Percentiles rank a stretch among this genome's conserved stretches.
phyloP scores from a whole-genome alignment of 331 rosid species.

The Quercus lobata region DNA sequence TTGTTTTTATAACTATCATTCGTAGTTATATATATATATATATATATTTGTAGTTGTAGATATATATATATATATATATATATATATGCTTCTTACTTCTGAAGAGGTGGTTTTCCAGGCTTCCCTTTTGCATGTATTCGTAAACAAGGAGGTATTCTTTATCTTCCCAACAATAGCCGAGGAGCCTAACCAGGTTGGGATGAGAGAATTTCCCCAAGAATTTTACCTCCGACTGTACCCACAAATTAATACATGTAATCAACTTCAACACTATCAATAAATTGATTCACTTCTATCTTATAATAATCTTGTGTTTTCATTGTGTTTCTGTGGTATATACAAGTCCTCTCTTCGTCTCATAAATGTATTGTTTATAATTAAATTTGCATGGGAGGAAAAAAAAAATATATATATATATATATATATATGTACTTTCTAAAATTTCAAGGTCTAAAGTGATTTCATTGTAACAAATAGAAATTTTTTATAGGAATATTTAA shows the following conservation, averaged over 20 bases:
- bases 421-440: background rate
- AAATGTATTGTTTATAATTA: background rate
- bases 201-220: slow-evolving; percentile 80
- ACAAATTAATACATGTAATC: background rate
- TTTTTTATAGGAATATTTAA: too few species aligned
- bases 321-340: too few species aligned
- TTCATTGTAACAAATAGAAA: too few species aligned
- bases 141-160: slow-evolving; percentile 61
- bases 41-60: too few species aligned
- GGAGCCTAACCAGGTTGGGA: slow-evolving; percentile 70
- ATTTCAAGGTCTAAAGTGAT: background rate
- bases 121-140: slow-evolving; percentile 76
- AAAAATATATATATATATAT: background rate
- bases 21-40: too few species aligned
- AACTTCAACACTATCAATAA: background rate
- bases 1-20: background rate
- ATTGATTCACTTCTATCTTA: too few species aligned
- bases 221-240: slow-evolving; percentile 72
- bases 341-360: too few species aligned
- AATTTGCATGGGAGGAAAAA: background rate
- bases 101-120: slow-evolving; percentile 84
- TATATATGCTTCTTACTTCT: slow-evolving; percentile 38
- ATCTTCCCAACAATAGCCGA: slow-evolving; percentile 84
- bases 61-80: background rate
- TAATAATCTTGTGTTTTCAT: too few species aligned